Evolutionary conservation across 192 early-diverging fungal genomes (phyloP).

Genomic region (Oehlia diaphana): DNA sequence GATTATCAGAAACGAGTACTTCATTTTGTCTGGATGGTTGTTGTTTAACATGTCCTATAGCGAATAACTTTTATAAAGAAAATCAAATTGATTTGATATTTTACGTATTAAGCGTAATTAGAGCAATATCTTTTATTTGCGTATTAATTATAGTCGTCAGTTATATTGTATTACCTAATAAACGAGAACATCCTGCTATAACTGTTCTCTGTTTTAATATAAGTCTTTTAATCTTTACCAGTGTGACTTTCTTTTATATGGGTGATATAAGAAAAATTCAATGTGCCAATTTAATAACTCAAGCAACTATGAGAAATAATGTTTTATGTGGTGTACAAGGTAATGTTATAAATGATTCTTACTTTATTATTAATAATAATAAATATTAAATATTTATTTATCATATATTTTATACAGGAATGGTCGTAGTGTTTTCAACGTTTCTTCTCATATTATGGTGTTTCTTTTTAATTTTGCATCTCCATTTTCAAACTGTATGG

Average conservation of each 20-base stretch:
- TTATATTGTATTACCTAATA: slow-evolving; percentile 11
- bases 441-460: slow-evolving; percentile 6
- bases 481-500: slow-evolving; percentile 18
- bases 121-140: not conserved
- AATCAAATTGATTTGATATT: slow-evolving; percentile 1
- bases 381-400: too few species aligned
- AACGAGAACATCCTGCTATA: slow-evolving; percentile 1
- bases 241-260: slow-evolving; percentile 1
- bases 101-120: not conserved
- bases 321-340: not conserved
- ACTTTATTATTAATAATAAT: too few species aligned
- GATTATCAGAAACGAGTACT: not conserved
- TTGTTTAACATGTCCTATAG: not conserved
- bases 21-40: not conserved
- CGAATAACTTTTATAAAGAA: not conserved
- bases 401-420: not conserved
- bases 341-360: not conserved
- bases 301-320: slow-evolving; percentile 6
- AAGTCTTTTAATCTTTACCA: not conserved
- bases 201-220: slow-evolving; percentile 5
- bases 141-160: not conserved
- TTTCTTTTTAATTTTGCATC: slow-evolving; percentile 11
- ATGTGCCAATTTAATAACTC: not conserved
- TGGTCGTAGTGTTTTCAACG: not conserved
- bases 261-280: not conserved